A percentile compares a stretch with the other conserved stretches of the same genome.
phyloP scores from a whole-genome alignment of 2,329 filamentous ascomycete genomes.

The Lachnellula arida region DNA sequence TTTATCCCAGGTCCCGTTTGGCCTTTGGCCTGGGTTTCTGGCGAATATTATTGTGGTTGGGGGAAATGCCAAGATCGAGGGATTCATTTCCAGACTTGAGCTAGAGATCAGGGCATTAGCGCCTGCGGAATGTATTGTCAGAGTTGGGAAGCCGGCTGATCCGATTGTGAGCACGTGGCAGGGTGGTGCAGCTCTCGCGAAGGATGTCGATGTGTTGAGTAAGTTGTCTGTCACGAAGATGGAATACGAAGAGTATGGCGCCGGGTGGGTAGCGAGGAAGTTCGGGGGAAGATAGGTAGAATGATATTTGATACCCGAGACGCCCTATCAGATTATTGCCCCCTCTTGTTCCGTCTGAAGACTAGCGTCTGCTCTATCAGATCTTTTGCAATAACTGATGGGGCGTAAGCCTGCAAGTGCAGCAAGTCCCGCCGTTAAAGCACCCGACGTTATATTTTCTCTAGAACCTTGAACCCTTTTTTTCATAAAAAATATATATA shows the following conservation, averaged over 20 bases:
- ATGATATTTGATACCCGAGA: background rate
- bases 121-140: conserved; percentile 72
- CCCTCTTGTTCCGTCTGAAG: too few relatives aligned
- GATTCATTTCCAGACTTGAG: conserved; percentile 76
- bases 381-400: background rate
- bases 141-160: conserved; percentile 65
- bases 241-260: conserved; percentile 87
- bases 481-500: too few relatives aligned
- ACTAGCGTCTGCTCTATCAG: too few relatives aligned
- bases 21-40: conserved; percentile 76
- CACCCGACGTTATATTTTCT: too few relatives aligned
- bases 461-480: too few relatives aligned
- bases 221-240: conserved; percentile 73
- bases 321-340: too few relatives aligned
- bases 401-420: too few relatives aligned
- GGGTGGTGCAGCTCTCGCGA: conserved; percentile 75
- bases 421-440: too few relatives aligned
- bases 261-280: conserved; percentile 66
- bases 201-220: conserved; percentile 58
- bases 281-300: conserved; percentile 47
- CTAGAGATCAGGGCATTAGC: conserved; percentile 67
- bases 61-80: conserved; percentile 74
- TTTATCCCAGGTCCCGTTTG: conserved; percentile 69
- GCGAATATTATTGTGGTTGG: conserved; percentile 88
- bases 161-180: conserved; percentile 80